Base-by-base conservation (phyloP, 805 yeast species). In the Monosporozyma unispora region DNA sequence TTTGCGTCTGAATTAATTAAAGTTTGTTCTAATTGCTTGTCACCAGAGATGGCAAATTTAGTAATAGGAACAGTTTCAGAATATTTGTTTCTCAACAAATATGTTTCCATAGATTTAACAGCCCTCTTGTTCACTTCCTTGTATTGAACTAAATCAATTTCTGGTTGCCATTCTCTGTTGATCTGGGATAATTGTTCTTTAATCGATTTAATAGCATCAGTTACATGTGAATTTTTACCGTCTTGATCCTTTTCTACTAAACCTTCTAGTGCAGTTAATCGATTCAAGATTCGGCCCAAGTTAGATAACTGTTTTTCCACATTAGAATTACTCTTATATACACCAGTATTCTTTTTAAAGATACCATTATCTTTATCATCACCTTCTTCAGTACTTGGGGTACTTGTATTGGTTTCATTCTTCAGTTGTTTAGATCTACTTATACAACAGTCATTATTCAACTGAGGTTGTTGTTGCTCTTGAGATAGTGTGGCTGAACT, bases 31-130 rank as follows among this genome's bases (percentile, higher is more conserved):
- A 47, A 21, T 10, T 38, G 42, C 22, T 38, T 38, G 11, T 38
- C 42, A 38, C 42, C 42, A 9, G 27, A 38, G 16, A 52, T 50
- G 1, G 63, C 55, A 42, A 48, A 62, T 22, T 51, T 53, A 10
- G 64, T 63, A 11, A 66, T 40, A 38, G 53, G 50, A 6, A 61
- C 57, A 18, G 52, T 50, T 21, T 60, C 56, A 3, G 58, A 44
- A 43, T 61, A 61, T 48, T 59, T 62, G 46, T 62, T 62, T 41
- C 55, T 59, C 55, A 66, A 45, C 9, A 66, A 46, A 14, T 54
- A 50, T 3, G 67, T 58, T 45, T 66, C 70, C 3, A 62, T 5
- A 3, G 68, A 65, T 23, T 52, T 52, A 3, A 47, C 19, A 16
- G 50, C 53, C 29, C 18, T 39, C 22, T 40, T 22, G 22, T 38